Percentiles rank a stretch among this genome's conserved stretches.
Evolutionary conservation across 495 filamentous ascomycete species (phyloP).

Genomic region (Neurospora cerealis): DNA sequence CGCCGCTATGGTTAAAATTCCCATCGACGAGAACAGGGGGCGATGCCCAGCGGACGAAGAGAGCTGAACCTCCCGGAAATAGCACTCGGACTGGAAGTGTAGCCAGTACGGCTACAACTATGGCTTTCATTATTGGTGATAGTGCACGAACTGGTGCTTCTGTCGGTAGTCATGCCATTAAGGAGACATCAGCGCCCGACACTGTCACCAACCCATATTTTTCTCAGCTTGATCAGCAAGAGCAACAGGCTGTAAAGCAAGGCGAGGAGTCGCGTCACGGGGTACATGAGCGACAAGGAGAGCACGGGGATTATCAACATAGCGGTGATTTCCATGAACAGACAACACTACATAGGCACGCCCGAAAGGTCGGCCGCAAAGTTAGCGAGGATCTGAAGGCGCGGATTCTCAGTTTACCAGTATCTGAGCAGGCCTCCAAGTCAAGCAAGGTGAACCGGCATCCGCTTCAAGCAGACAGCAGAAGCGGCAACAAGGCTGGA

Average conservation of each 20-base stretch:
- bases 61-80: neutral
- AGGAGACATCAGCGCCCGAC: neutral
- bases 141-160: neutral
- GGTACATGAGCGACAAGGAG: neutral
- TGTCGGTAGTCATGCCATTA: neutral
- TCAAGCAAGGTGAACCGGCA: neutral
- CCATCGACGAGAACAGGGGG: conserved; percentile 20
- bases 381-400: neutral
- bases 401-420: neutral
- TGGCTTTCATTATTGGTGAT: neutral
- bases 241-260: neutral
- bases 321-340: neutral
- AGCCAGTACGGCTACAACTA: neutral
- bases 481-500: neutral
- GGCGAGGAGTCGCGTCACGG: neutral
- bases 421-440: neutral
- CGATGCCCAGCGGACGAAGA: neutral
- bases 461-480: neutral
- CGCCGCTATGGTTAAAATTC: conserved; percentile 25
- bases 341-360: neutral
- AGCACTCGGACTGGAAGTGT: neutral
- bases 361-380: neutral
- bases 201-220: neutral
- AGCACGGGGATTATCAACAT: neutral
- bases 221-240: neutral